Evolutionary conservation across 345 rosid species (phyloP), one percentile per base, ranked within the genome.

Genomic region (Leavenworthia alabamica): DNA sequence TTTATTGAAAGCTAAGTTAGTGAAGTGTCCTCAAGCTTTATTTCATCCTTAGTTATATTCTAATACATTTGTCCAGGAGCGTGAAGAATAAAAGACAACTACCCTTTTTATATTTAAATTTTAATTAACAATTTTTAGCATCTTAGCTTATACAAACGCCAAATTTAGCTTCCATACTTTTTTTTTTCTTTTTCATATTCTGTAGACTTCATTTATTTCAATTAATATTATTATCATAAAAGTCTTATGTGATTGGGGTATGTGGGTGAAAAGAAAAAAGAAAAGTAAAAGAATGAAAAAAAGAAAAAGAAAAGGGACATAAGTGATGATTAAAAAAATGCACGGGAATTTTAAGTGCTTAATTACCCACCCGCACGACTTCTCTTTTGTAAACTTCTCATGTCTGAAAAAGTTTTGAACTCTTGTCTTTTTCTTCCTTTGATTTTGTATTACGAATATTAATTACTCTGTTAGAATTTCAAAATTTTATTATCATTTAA

Each of bases 321-420:
- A 62, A 62, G 74, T 64, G 70, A 71, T 71, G 70, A 71, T 71
- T 71, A 71, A 71, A 71, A 59, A 56, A 71, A 32, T 71, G 75
- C 75, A 71, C 70, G 75, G 60, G 75, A 63, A 63, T 71, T 71
- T 63, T 56, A 71, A 71, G 75, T 71, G 75, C 75, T 71, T 71
- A 64, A 71, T 71, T 71, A 64, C 70, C 75, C 75, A 64, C 70
- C 75, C 75, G 69, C 75, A 71, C 75, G 75, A 71, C 70, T 64
- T 64, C 64, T 19, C 63, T 61, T 69, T 61, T 43, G 24, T 42
- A 14, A 51, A 35, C 20, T 44, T 22, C 2, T 22, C 47, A 27
- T 68, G 39, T 68, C 67, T 60, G n/a, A 52, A 15, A 68, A 41
- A 59, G 53, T 26, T 52, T 43, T 0, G 33, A 8, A 16, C 56